Evolutionary conservation across 2,329 filamentous ascomycete genomes (phyloP), one percentile per base, ranked within the genome.

Genomic region (Ophiostoma himal-ulmi): DNA sequence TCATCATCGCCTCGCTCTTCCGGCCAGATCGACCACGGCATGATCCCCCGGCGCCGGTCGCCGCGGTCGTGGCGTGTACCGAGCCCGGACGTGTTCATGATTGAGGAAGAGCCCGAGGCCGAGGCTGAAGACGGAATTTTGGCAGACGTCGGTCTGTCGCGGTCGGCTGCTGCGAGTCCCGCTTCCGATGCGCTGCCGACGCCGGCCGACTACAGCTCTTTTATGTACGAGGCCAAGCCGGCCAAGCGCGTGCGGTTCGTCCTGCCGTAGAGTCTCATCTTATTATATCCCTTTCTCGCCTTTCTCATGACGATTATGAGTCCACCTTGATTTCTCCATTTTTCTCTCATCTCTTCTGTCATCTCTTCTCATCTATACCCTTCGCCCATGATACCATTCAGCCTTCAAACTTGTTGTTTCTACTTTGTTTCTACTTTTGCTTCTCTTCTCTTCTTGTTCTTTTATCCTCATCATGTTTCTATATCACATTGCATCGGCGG

Each of bases 41-140:
- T 37, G 66, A 70, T 70, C 20, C 41, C 62, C 13, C 71, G 71
- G 62, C 72, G 80, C 26, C 79, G 81, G 62, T 82, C 83, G 10
- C 81, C 80, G 11, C 80, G 81, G 70, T 80, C 85, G 1, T 88
- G 85, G 85, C 80, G 85, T 52, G 82, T 86, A 77, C 85, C 85
- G 7, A 87, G 85, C 75, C 85, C 85, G 0, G 85, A 87, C 69
- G 85, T 88, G 3, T 88, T 85, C 82, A 83, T 83, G 39, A 88
- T 88, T 70, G 83, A 86, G 77, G 85, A 88, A 76, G 85, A 87
- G 78, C 83, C 83, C 1, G 62, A 65, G 62, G 36, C 30, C 30
- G 60, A 64, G 30, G 26, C 11, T 14, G 62, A 66, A 6, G 57
- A 64, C 13, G 30, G 11, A 5, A 0, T 8, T 36, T 10, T 6